Base-by-base conservation (phyloP, 1,139 yeast genomes). In the Yarrowia galli region DNA sequence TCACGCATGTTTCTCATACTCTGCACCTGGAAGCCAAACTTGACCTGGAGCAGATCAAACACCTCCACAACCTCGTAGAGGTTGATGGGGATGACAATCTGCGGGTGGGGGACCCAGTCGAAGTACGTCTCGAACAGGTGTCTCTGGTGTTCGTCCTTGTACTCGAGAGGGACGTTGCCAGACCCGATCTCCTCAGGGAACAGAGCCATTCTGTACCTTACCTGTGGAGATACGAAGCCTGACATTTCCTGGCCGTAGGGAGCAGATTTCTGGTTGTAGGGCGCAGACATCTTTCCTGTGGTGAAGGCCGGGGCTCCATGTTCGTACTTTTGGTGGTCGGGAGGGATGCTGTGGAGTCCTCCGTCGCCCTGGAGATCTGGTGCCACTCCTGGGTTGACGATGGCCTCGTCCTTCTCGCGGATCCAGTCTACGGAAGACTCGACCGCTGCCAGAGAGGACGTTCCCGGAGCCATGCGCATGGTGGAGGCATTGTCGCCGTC, bases 1-100 rank as follows among this genome's bases (percentile, higher is more conserved):
- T 89, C 93, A 78, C 89, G 88, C 83, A 87, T 85, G 76, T 88
- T 89, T 79, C 89, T 82, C 87, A 88, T 86, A 23, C 89, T 87
- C 74, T 87, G 92, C 78, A 87, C 83, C 79, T 89, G 93, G 81
- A 89, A 89, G 71, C 93, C 93, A 78, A 89, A 87, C 75, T 84
- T 83, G 74, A 83, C 82, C 67, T 88, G 80, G 74, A 89, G 81
- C 72, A 84, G 86, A 71, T 85, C 86, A 74, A 88, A 87, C 63
- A 87, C 84, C 73, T 84, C 88, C 74, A 85, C 87, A 53, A 91
- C 87, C 56, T 86, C 86, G 67, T 79, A 81, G 65, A 79, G 79
- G 0, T 83, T 73, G 28, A 83, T 79, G 1, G 86, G 85, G 38
- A 40, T 61, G 35, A 38, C 56, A 36, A 48, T 46, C 54, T 48